Conservation (phyloP, 2,329 filamentous ascomycete species). For the Pseudogymnoascus sp. region DNA sequence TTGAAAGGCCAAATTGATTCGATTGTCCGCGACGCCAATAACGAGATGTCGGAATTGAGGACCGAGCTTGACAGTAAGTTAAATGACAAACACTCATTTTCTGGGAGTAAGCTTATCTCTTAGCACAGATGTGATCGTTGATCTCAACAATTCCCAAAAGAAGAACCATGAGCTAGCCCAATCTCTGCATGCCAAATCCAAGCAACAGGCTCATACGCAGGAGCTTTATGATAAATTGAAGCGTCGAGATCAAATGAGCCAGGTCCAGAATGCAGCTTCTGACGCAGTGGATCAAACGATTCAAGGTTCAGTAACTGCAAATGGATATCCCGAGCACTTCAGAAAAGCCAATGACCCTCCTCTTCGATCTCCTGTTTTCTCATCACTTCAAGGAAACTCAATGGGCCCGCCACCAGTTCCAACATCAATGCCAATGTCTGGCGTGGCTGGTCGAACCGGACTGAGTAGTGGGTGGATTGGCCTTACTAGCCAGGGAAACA, state of each 20-base stretch:
- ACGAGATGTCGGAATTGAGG: constrained; percentile 59
- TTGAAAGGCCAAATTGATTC: constrained; percentile 63
- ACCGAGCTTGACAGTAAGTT: constrained; percentile 54
- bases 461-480: constrained; percentile 1
- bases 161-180: constrained; percentile 66
- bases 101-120: not conserved
- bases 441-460: not conserved
- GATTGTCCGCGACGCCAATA: constrained; percentile 65
- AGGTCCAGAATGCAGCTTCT: constrained; percentile 47
- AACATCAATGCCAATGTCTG: not conserved
- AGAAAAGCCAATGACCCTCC: constrained; percentile 10
- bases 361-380: not conserved
- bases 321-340: constrained; percentile 20
- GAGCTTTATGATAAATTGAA: constrained; percentile 55
- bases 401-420: not conserved
- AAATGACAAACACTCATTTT: not conserved
- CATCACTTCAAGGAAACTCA: not conserved
- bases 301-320: constrained; percentile 23
- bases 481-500: not conserved
- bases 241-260: constrained; percentile 43
- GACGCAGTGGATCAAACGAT: constrained; percentile 39
- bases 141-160: constrained; percentile 54
- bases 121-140: constrained; percentile 25
- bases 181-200: constrained; percentile 61
- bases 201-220: constrained; percentile 60